Evolutionary conservation across 179 eudicot genomes (phyloP).

Genomic region (Heliamphora pulchella): DNA sequence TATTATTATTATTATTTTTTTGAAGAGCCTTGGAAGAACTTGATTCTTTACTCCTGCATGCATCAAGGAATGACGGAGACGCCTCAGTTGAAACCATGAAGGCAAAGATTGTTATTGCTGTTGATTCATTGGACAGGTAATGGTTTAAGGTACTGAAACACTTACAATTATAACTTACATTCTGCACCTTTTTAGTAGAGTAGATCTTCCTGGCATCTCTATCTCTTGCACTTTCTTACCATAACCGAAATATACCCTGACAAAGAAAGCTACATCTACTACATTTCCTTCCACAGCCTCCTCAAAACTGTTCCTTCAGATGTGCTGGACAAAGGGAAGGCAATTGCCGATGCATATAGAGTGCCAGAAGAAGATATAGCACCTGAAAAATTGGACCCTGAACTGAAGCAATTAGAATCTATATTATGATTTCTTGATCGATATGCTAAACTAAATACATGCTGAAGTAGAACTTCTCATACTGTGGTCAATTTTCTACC

Average conservation of each 20-base stretch:
- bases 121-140: conserved; percentile 69
- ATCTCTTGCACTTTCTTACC: not conserved
- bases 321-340: conserved; percentile 70
- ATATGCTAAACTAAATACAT: not conserved
- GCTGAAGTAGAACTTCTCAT: not conserved
- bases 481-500: not conserved
- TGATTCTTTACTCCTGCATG: conserved; percentile 73
- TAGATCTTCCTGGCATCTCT: too few species aligned
- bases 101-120: conserved; percentile 47
- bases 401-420: conserved; percentile 69
- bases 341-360: conserved; percentile 73
- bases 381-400: conserved; percentile 53
- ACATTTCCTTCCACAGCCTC: conserved; percentile 39
- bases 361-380: conserved; percentile 37
- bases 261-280: not conserved
- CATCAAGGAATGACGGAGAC: conserved; percentile 61
- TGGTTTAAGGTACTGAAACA: not conserved
- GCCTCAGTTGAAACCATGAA: conserved; percentile 68
- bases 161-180: not conserved
- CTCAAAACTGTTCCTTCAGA: conserved; percentile 76
- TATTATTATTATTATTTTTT: too few species aligned
- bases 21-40: conserved; percentile 86
- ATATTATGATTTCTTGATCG: conserved; percentile 37
- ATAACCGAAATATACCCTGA: not conserved
- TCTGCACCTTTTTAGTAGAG: too few species aligned